Percentiles rank a stretch among this genome's conserved stretches.
Evolutionary conservation across 495 filamentous ascomycete genomes (phyloP).

Genomic region (Ascodesmis nigricans): DNA sequence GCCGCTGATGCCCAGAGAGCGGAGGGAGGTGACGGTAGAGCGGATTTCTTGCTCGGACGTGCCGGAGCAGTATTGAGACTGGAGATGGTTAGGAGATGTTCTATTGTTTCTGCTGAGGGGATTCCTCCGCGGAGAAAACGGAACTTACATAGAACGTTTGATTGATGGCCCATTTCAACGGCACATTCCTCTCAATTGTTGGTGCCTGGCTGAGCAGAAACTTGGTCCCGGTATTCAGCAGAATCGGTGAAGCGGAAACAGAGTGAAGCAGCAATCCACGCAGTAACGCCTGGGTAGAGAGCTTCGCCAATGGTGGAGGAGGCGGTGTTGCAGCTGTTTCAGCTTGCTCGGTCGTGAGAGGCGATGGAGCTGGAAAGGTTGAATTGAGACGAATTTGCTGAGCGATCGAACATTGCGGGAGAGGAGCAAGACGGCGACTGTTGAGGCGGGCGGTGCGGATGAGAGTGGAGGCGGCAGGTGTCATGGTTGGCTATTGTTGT

Average conservation of each 20-base stretch:
- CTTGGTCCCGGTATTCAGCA: conserved; percentile 28
- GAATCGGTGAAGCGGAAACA: conserved; percentile 51
- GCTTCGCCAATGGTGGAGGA: conserved; percentile 37
- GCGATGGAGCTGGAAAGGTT: no score
- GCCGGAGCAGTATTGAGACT: conserved; percentile 52
- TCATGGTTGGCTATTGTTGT: no score
- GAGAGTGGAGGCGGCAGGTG: no score
- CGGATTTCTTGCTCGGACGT: conserved; percentile 40
- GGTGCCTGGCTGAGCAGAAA: conserved; percentile 10
- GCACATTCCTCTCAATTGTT: conserved; percentile 8
- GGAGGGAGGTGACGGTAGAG: conserved; percentile 35
- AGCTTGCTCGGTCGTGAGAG: no score
- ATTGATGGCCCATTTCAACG: conserved; percentile 34
- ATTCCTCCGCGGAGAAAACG: background rate
- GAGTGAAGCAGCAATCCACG: conserved; percentile 59
- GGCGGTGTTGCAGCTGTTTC: conserved; percentile 7
- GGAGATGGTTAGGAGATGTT: background rate
- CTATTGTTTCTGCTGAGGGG: background rate
- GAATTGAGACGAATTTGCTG: no score
- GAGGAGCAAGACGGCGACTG: no score
- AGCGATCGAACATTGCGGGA: no score
- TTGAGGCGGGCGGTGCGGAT: no score
- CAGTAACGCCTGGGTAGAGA: conserved; percentile 51
- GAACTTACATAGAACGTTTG: conserved; percentile 46
- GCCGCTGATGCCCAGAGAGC: conserved; percentile 46